A percentile compares a stretch with the other conserved stretches of the same genome.
phyloP scores from a whole-genome alignment of 768 basidiomycete genomes.

The Amanita muscaria region DNA sequence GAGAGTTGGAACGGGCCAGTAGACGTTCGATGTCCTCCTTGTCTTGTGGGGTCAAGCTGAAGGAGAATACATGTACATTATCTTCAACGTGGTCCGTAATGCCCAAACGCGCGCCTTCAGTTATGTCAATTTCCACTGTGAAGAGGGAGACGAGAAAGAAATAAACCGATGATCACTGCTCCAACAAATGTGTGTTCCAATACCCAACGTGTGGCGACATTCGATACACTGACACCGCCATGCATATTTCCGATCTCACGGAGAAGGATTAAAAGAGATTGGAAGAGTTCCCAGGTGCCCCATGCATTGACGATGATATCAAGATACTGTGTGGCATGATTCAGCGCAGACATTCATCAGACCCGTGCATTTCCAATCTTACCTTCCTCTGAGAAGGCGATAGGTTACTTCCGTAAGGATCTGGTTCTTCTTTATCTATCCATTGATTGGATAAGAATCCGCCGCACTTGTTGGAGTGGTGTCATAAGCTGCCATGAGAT shows the following conservation, averaged over 20 bases:
- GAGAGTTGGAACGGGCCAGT: conserved; percentile 50
- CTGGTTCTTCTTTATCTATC: conserved; percentile 60
- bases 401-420: conserved; percentile 55
- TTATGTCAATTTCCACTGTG: background rate
- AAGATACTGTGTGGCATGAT: conserved; percentile 49
- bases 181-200: conserved; percentile 72
- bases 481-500: conserved; percentile 3
- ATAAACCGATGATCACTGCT: conserved; percentile 67
- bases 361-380: conserved; percentile 12
- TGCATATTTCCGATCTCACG: conserved; percentile 61
- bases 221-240: conserved; percentile 59
- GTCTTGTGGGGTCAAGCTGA: conserved; percentile 49
- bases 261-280: conserved; percentile 49
- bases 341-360: background rate
- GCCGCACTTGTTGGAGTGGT: conserved; percentile 49
- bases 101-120: conserved; percentile 60
- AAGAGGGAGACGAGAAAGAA: background rate
- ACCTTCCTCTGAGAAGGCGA: conserved; percentile 84
- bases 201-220: conserved; percentile 77
- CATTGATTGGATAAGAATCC: conserved; percentile 76
- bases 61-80: conserved; percentile 54
- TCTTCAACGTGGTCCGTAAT: conserved; percentile 67
- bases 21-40: conserved; percentile 55
- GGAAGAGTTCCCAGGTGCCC: conserved; percentile 75
- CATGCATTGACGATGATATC: conserved; percentile 76